phyloP scores from a whole-genome alignment of 768 basidiomycete species.

The Gloeophyllum trabeum region DNA sequence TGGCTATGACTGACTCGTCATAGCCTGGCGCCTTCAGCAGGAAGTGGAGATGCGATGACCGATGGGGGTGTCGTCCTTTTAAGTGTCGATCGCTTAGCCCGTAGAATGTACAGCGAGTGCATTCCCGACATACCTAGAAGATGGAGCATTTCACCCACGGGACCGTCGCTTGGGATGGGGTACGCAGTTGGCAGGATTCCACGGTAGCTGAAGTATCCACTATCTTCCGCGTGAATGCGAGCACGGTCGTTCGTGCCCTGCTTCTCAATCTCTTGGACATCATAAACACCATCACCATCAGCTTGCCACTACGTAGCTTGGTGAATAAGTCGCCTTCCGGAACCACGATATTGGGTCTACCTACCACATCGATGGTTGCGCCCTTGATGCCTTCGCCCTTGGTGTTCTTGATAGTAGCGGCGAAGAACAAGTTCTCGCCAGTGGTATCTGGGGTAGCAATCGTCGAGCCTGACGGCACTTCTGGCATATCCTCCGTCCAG shows the following conservation, averaged over 20 bases:
- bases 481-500: slow-evolving; percentile 19
- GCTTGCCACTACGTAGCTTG: slow-evolving; percentile 23
- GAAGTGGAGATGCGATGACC: slow-evolving; percentile 23
- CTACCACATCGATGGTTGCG: slow-evolving; percentile 22
- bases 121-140: slow-evolving; percentile 10
- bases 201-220: slow-evolving; percentile 19
- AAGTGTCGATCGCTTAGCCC: neutral
- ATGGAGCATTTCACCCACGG: slow-evolving; percentile 17
- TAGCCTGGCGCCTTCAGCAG: slow-evolving; percentile 21
- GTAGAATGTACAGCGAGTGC: too few species aligned
- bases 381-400: slow-evolving; percentile 19
- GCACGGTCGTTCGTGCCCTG: slow-evolving; percentile 19
- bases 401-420: slow-evolving; percentile 21
- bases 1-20: slow-evolving; percentile 18
- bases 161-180: slow-evolving; percentile 21
- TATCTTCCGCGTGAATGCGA: slow-evolving; percentile 17
- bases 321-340: too few species aligned
- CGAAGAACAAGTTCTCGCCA: slow-evolving; percentile 24
- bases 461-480: slow-evolving; percentile 16
- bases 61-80: slow-evolving; percentile 18
- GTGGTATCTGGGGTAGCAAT: slow-evolving; percentile 13
- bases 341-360: slow-evolving; percentile 2
- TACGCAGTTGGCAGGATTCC: slow-evolving; percentile 22
- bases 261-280: slow-evolving; percentile 20
- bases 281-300: slow-evolving; percentile 25